Conservation (phyloP, 2,329 filamentous ascomycete genomes). For the Phialophora chinensis region DNA sequence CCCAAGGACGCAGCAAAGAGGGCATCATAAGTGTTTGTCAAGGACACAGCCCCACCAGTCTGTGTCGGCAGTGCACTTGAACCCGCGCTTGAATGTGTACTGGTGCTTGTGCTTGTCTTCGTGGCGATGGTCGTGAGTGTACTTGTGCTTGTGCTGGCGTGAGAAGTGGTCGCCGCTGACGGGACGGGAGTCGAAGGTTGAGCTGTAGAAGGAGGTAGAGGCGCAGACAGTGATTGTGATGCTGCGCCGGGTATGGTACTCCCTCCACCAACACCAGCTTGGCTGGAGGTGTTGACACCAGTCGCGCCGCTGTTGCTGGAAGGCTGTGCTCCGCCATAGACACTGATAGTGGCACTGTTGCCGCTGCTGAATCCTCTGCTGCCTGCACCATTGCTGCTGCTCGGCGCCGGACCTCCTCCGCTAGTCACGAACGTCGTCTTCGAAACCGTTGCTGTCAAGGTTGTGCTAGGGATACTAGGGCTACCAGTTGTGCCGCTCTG, state of each 20-base stretch:
- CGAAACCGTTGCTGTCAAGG: background rate
- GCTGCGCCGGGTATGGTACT: background rate
- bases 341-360: background rate
- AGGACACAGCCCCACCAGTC: background rate
- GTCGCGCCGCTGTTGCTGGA: background rate
- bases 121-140: background rate
- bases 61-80: background rate
- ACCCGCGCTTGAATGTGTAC: background rate
- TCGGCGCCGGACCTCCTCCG: background rate
- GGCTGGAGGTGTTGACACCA: background rate
- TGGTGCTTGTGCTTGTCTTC: constrained; percentile 5
- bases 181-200: background rate
- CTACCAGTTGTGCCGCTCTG: background rate
- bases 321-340: background rate
- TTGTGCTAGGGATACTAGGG: background rate
- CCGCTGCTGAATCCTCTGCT: background rate
- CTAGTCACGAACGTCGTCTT: background rate
- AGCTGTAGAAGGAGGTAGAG: background rate
- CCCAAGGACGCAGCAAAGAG: background rate
- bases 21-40: background rate
- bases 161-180: background rate
- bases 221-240: background rate
- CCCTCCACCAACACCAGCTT: background rate
- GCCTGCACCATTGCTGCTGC: background rate
- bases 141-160: constrained; percentile 1